A percentile compares a stretch with the other conserved stretches of the same genome.
These are phyloP conservation scores for Thraustotheca clavata DNA, from an alignment of 352 stramenopile species.

Conservation along the genomic window DNA sequence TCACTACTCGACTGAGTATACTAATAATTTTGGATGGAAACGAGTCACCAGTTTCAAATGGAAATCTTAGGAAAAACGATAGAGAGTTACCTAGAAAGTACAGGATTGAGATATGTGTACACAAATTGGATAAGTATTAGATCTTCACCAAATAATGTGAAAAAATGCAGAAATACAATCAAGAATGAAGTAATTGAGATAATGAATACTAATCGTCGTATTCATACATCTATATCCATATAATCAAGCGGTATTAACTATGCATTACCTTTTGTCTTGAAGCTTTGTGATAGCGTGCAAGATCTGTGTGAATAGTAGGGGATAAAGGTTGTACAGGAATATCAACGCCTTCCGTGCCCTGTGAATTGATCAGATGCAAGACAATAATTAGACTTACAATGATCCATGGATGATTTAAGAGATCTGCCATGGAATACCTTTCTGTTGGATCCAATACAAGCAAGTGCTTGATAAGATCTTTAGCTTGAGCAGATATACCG, in stretches of 20 bases:
- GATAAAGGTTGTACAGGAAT: slow-evolving; percentile 41
- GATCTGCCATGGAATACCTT: slow-evolving; percentile 58
- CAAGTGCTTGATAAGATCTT: slow-evolving; percentile 67
- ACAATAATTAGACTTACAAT: slow-evolving; percentile 3
- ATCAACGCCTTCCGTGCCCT: slow-evolving; percentile 18
- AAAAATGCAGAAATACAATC: too few species aligned
- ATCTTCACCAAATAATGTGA: too few species aligned
- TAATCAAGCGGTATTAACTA: not conserved
- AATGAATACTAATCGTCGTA: not conserved
- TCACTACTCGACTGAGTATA: too few species aligned
- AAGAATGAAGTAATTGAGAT: too few species aligned
- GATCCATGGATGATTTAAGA: slow-evolving; percentile 70
- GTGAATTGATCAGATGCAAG: not conserved
- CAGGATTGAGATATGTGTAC: too few species aligned
- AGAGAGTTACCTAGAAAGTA: too few species aligned
- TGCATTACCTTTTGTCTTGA: slow-evolving; percentile 41
- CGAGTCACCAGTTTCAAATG: too few species aligned
- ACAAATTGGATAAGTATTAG: too few species aligned
- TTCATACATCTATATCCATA: not conserved
- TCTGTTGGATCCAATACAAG: slow-evolving; percentile 59
- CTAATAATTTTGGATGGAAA: too few species aligned
- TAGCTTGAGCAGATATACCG: slow-evolving; percentile 49
- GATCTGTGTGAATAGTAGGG: slow-evolving; percentile 54
- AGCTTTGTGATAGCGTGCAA: slow-evolving; percentile 50
- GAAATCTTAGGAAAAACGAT: too few species aligned